Percentiles rank a stretch among this genome's conserved stretches.
These are phyloP conservation scores for Hirschfeldia incana DNA, from an alignment of 345 rosid species.

Conservation along the genomic window DNA sequence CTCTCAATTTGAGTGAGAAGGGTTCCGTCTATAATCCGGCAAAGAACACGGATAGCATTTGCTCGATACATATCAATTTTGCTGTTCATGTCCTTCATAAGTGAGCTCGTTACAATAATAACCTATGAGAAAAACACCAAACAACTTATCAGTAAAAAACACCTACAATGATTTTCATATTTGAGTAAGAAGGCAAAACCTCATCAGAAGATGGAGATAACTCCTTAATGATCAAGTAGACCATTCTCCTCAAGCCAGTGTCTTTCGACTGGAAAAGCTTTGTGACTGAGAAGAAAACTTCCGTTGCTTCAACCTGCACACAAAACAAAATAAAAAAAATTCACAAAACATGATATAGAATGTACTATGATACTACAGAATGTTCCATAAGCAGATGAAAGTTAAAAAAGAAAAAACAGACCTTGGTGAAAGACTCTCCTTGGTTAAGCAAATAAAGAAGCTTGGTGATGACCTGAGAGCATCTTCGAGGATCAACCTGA, in stretches of 20 bases:
- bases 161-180: not conserved
- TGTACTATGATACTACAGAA: too few species aligned
- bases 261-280: conserved; percentile 96
- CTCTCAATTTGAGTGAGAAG: conserved; percentile 93
- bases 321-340: conserved; percentile 13
- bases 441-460: conserved; percentile 94
- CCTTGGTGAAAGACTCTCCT: conserved; percentile 95
- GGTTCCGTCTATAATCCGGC: conserved; percentile 90
- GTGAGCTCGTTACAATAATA: conserved; percentile 95
- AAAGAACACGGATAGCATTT: conserved; percentile 97
- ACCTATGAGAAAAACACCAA: conserved; percentile 51
- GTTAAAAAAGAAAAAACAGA: conserved; percentile 8
- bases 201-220: conserved; percentile 97
- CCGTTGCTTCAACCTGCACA: conserved; percentile 83
- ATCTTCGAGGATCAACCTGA: conserved; percentile 94
- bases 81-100: conserved; percentile 99
- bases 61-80: conserved; percentile 98
- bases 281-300: conserved; percentile 93
- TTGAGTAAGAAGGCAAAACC: conserved; percentile 47
- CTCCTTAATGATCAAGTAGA: conserved; percentile 95
- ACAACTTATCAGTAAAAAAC: not conserved
- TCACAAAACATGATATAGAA: not conserved
- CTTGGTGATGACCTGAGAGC: conserved; percentile 99
- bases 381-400: too few species aligned
- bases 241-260: conserved; percentile 95